Evolutionary conservation across 306 rosid species (phyloP).

Genomic region (Luffa aegyptiaca): DNA sequence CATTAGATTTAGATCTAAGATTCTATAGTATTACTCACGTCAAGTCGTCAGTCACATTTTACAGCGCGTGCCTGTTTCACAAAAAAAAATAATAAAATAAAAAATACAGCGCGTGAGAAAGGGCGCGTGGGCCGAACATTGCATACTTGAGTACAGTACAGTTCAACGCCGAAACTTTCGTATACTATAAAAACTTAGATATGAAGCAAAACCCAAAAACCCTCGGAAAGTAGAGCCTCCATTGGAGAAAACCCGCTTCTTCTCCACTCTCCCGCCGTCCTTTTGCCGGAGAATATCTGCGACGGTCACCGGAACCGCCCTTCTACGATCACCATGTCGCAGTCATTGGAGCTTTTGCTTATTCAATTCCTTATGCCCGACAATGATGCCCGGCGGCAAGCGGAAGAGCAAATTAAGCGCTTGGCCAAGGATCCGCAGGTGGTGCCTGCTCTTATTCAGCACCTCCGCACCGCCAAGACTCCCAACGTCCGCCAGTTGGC

Average conservation of each 20-base stretch:
- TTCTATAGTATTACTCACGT: too few relatives aligned
- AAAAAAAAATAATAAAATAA: too few relatives aligned
- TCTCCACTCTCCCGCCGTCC: neutral
- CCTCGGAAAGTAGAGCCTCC: slow-evolving; percentile 12
- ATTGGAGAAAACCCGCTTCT: neutral
- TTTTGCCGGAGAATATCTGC: neutral
- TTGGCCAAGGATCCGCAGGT: slow-evolving; percentile 87
- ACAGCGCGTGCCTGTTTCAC: too few relatives aligned
- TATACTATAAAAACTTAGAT: slow-evolving; percentile 8
- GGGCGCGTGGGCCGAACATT: neutral
- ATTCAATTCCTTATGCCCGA: slow-evolving; percentile 97
- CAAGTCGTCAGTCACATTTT: too few relatives aligned
- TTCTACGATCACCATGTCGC: slow-evolving; percentile 41
- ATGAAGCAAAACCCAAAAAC: slow-evolving; percentile 14
- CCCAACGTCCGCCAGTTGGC: slow-evolving; percentile 94
- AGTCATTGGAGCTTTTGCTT: slow-evolving; percentile 78
- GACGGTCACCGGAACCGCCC: neutral
- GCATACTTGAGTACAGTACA: neutral
- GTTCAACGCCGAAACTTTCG: slow-evolving; percentile 5
- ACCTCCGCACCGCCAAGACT: slow-evolving; percentile 90
- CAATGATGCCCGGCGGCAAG: slow-evolving; percentile 96
- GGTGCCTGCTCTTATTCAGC: slow-evolving; percentile 82
- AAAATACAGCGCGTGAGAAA: neutral
- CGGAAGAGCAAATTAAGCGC: slow-evolving; percentile 94
- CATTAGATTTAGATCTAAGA: too few relatives aligned